Conservation (phyloP, 2,329 filamentous ascomycete species). For the Alternaria metachromatica region DNA sequence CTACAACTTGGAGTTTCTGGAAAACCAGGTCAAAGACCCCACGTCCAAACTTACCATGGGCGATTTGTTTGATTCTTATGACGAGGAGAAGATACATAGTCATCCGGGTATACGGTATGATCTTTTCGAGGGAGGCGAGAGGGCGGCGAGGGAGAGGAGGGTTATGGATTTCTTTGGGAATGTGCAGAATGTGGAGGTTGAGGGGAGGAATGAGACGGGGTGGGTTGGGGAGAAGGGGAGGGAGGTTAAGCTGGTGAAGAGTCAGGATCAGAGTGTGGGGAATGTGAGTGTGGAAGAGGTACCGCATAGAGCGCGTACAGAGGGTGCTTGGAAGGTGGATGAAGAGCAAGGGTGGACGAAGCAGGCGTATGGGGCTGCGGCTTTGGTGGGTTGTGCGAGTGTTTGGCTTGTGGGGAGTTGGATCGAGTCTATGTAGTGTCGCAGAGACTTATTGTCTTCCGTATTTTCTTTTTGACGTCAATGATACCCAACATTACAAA, state of each 20-base stretch:
- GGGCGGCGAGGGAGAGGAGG: slow-evolving; percentile 76
- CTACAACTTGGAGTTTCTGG: slow-evolving; percentile 96
- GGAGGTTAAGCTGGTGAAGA: slow-evolving; percentile 62
- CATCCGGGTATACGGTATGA: slow-evolving; percentile 93
- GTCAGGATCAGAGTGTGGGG: slow-evolving; percentile 42
- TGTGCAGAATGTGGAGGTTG: slow-evolving; percentile 94
- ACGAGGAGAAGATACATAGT: slow-evolving; percentile 92
- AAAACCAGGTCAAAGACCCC: slow-evolving; percentile 84
- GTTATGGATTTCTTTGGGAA: slow-evolving; percentile 99
- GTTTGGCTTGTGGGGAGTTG: slow-evolving; percentile 51
- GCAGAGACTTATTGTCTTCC: not conserved
- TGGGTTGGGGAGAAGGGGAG: slow-evolving; percentile 77
- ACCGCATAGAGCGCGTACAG: slow-evolving; percentile 26
- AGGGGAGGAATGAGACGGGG: slow-evolving; percentile 56
- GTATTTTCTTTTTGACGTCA: not conserved
- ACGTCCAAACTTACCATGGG: slow-evolving; percentile 88
- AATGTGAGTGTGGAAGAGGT: slow-evolving; percentile 26
- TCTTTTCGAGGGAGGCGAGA: slow-evolving; percentile 85
- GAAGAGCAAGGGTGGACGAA: slow-evolving; percentile 50
- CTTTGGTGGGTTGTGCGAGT: slow-evolving; percentile 48
- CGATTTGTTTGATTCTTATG: slow-evolving; percentile 95
- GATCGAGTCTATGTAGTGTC: slow-evolving; percentile 39
- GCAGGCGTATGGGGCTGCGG: slow-evolving; percentile 48
- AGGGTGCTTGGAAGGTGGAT: slow-evolving; percentile 45
- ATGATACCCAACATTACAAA: slow-evolving; percentile 10